phyloP scores from a whole-genome alignment of 2,329 filamentous ascomycete species.

The Claviceps sorghi region DNA sequence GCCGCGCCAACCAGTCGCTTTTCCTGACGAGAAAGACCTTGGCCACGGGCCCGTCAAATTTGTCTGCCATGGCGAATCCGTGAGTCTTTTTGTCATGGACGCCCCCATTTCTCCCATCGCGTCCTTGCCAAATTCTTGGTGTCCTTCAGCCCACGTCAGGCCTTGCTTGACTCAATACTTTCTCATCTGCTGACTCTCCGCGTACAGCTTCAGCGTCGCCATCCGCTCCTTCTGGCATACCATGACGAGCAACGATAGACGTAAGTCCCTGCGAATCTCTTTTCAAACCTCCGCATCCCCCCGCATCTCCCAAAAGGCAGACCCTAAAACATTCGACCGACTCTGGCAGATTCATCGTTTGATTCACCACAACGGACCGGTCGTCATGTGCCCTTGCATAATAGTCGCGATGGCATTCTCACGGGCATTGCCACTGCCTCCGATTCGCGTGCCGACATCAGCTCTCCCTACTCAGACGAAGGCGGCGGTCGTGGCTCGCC shows the following conservation, averaged over 20 bases:
- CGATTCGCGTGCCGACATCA: conserved; percentile 76
- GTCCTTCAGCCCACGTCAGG: not conserved
- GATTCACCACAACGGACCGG: conserved; percentile 89
- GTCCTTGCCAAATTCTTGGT: not conserved
- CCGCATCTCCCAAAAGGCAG: not conserved
- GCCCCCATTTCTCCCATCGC: not conserved
- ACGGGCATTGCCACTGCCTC: conserved; percentile 79
- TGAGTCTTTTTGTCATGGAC: conserved; percentile 4
- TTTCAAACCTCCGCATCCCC: not conserved
- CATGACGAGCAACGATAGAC: conserved; percentile 58
- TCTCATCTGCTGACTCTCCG: not conserved
- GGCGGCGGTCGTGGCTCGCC: conserved; percentile 37
- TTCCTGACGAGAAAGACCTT: not conserved
- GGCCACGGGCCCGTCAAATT: conserved; percentile 1
- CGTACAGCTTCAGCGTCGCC: conserved; percentile 47
- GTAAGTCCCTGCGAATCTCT: conserved; percentile 31
- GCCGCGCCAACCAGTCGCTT: not conserved
- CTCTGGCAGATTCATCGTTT: conserved; percentile 61
- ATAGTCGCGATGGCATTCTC: conserved; percentile 66
- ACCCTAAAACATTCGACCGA: not conserved
- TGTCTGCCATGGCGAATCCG: conserved; percentile 10
- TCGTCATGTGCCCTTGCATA: conserved; percentile 74
- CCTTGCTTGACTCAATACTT: not conserved
- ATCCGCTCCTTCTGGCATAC: conserved; percentile 93
- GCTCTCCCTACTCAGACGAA: conserved; percentile 66